Evolutionary conservation across 768 basidiomycete genomes (phyloP).

Genomic region (Leccinum barrowsii): DNA sequence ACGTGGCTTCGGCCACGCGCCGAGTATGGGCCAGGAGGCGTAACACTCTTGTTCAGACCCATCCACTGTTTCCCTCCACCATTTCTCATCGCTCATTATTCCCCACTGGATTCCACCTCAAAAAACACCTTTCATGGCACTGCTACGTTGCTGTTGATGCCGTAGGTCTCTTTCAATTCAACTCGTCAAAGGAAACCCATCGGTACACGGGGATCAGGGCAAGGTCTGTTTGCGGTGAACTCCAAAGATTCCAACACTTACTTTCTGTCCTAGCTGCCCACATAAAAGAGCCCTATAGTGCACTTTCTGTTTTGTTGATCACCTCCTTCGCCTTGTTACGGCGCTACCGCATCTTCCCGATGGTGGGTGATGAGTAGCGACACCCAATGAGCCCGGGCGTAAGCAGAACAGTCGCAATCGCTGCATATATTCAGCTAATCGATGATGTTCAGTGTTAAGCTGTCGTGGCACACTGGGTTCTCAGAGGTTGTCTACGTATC

Average conservation of each 20-base stretch:
- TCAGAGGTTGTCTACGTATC: conserved; percentile 2
- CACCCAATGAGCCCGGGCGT: conserved; percentile 1
- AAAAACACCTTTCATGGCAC: background rate
- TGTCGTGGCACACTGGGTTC: background rate
- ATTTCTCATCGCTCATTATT: conserved; percentile 27
- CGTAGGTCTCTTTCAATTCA: background rate
- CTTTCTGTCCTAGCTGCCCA: background rate
- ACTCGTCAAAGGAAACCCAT: background rate
- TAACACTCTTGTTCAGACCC: conserved; percentile 32
- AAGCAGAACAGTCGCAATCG: conserved; percentile 6
- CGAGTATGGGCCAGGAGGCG: conserved; percentile 28
- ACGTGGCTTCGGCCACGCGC: conserved; percentile 32
- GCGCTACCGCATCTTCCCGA: conserved; percentile 17
- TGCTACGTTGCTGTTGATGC: background rate
- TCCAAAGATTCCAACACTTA: conserved; percentile 10
- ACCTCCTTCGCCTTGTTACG: background rate
- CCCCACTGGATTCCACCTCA: conserved; percentile 11
- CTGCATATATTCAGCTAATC: conserved; percentile 16
- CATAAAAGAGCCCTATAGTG: background rate
- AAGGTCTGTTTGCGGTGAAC: conserved; percentile 16
- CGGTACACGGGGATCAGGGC: conserved; percentile 23
- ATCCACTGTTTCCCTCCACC: conserved; percentile 29
- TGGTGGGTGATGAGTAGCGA: conserved; percentile 18
- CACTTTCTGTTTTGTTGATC: background rate
- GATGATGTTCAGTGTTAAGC: background rate